Conservation (phyloP, 2,329 filamentous ascomycete genomes). For the Neonectria sp. region DNA sequence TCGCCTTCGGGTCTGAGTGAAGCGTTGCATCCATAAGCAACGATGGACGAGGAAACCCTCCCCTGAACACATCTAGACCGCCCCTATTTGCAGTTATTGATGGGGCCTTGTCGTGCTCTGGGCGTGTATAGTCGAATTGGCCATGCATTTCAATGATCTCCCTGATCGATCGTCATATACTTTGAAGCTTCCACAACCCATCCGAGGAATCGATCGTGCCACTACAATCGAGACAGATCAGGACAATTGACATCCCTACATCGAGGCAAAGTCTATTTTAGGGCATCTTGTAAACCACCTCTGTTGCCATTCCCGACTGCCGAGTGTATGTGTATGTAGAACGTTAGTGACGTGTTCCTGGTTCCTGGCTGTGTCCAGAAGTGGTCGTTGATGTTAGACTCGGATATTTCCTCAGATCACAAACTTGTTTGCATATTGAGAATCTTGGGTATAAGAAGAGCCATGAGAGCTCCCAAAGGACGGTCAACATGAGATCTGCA, state of each 20-base stretch:
- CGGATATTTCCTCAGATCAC: background rate
- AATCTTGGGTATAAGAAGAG: slow-evolving; percentile 2
- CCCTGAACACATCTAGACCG: background rate
- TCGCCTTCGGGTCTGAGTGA: background rate
- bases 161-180: background rate
- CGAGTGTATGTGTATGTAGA: slow-evolving; percentile 24
- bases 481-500: background rate
- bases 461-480: background rate
- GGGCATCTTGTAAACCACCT: background rate
- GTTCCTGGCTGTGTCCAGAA: background rate
- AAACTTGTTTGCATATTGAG: background rate
- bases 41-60: background rate
- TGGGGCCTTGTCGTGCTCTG: too few species aligned
- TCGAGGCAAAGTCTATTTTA: background rate
- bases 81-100: too few species aligned
- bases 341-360: slow-evolving; percentile 19
- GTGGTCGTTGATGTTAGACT: background rate
- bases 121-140: too few species aligned
- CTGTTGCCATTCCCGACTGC: slow-evolving; percentile 4
- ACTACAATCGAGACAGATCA: background rate
- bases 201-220: background rate
- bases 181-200: background rate
- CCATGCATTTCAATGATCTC: too few species aligned
- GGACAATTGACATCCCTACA: background rate
- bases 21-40: background rate